Conservation (phyloP, 2,329 filamentous ascomycete species). For the Fusarium burgessii region DNA sequence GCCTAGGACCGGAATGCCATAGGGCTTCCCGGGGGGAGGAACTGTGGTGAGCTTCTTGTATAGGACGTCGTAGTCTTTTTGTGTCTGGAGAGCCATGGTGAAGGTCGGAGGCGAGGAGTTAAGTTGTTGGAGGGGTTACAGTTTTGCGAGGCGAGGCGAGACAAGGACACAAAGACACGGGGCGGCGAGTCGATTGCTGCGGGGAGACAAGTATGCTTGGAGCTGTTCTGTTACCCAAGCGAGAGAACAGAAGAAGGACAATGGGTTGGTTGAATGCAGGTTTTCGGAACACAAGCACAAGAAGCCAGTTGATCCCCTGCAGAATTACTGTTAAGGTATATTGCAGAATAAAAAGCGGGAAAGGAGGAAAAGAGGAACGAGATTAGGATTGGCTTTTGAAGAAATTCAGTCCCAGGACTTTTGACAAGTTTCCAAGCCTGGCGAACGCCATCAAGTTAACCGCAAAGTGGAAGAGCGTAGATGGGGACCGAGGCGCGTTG, state of each 20-base stretch:
- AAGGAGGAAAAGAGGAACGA: slow-evolving; percentile 12
- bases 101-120: slow-evolving; percentile 5
- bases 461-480: slow-evolving; percentile 8
- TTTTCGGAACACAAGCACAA: slow-evolving; percentile 28
- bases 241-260: not conserved
- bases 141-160: slow-evolving; percentile 25
- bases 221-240: slow-evolving; percentile 15
- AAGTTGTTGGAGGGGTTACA: slow-evolving; percentile 21
- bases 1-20: slow-evolving; percentile 81
- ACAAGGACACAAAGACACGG: slow-evolving; percentile 16
- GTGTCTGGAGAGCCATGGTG: slow-evolving; percentile 50
- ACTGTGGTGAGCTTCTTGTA: slow-evolving; percentile 67
- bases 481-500: slow-evolving; percentile 44
- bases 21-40: slow-evolving; percentile 81
- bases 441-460: slow-evolving; percentile 29
- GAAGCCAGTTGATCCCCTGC: not conserved
- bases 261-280: slow-evolving; percentile 13
- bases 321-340: slow-evolving; percentile 7
- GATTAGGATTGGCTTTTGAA: slow-evolving; percentile 39
- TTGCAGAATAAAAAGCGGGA: slow-evolving; percentile 8
- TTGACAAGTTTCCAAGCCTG: slow-evolving; percentile 9
- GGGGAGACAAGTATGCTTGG: slow-evolving; percentile 18
- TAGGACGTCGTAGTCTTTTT: slow-evolving; percentile 53
- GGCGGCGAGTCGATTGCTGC: slow-evolving; percentile 9
- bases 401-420: slow-evolving; percentile 5